These are phyloP conservation scores for Zymoseptoria passerinii DNA, from an alignment of 2,329 filamentous ascomycete genomes.

Conservation along the genomic window DNA sequence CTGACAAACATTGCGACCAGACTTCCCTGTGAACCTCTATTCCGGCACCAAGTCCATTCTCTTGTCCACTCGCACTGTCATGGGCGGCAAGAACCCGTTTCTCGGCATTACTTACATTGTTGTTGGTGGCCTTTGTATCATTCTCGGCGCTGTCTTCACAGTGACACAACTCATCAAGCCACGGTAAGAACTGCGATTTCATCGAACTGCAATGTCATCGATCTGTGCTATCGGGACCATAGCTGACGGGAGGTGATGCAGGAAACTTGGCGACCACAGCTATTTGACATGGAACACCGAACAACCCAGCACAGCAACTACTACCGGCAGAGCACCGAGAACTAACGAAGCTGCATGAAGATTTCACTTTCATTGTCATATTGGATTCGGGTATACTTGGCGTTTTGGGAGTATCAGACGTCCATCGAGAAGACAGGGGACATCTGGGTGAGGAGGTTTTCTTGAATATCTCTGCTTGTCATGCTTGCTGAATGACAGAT, in stretches of 20 bases:
- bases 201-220: not conserved
- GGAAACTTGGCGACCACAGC: constrained; percentile 95
- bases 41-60: constrained; percentile 84
- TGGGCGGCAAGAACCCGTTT: constrained; percentile 93
- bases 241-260: constrained; percentile 31
- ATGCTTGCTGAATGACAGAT: not conserved
- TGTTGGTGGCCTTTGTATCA: constrained; percentile 83
- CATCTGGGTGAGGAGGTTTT: not conserved
- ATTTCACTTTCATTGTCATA: constrained; percentile 15
- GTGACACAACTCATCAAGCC: constrained; percentile 85
- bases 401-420: constrained; percentile 15
- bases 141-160: constrained; percentile 82
- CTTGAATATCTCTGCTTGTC: not conserved
- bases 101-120: constrained; percentile 93
- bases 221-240: not conserved
- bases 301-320: constrained; percentile 48
- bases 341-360: constrained; percentile 25
- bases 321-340: constrained; percentile 36
- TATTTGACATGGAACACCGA: constrained; percentile 94
- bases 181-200: constrained; percentile 49
- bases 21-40: constrained; percentile 70
- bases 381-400: constrained; percentile 8
- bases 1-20: constrained; percentile 40
- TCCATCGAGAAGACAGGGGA: not conserved
- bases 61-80: constrained; percentile 80